Percentiles rank a stretch among this genome's conserved stretches.
phyloP scores from a whole-genome alignment of 164 flowering plant species.

The Akebia trifoliata region DNA sequence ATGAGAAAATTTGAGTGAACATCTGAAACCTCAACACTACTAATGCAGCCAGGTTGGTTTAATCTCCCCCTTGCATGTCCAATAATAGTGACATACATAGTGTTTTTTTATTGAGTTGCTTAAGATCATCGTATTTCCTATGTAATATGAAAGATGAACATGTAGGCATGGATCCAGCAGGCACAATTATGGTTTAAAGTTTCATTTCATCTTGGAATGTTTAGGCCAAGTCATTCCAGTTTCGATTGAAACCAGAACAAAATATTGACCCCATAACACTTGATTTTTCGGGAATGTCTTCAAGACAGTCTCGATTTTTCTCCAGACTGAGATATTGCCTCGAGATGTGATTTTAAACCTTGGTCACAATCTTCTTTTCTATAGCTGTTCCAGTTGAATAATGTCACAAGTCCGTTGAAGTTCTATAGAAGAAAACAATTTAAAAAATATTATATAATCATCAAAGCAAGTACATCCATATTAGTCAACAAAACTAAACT shows the following conservation, averaged over 20 bases:
- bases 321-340: too few species aligned
- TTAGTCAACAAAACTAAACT: background rate
- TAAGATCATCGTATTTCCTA: background rate
- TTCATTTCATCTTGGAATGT: too few species aligned
- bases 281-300: too few species aligned
- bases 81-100: background rate
- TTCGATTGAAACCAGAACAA: too few species aligned
- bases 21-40: background rate
- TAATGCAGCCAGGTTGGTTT: background rate
- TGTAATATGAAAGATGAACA: background rate
- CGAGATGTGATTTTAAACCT: too few species aligned
- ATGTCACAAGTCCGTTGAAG: background rate
- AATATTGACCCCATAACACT: too few species aligned
- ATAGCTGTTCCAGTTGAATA: background rate
- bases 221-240: too few species aligned
- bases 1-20: background rate
- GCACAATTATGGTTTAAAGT: too few species aligned
- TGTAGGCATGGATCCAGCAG: background rate
- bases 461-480: background rate
- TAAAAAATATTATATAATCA: background rate
- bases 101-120: background rate
- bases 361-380: background rate
- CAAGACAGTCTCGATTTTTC: too few species aligned
- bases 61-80: background rate
- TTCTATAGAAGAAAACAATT: background rate